Percentiles rank a stretch among this genome's conserved stretches.
Evolutionary conservation across 176 grass and related monocot genomes (phyloP).

Genomic region (Oryza officinalis): DNA sequence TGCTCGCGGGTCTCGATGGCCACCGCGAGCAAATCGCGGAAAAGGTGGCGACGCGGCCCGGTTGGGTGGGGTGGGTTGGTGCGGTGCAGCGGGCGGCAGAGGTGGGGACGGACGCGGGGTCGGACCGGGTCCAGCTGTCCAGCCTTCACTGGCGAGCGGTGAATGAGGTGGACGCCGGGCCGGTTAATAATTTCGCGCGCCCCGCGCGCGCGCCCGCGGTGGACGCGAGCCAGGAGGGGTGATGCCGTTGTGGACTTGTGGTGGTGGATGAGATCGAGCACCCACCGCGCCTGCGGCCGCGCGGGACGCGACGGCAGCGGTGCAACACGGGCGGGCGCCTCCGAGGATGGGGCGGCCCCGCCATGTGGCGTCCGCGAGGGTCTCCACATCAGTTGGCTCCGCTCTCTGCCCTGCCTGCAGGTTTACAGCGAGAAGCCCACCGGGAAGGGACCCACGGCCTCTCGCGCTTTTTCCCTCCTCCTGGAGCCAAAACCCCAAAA

Average conservation of each 20-base stretch:
- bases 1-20: neutral
- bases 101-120: neutral
- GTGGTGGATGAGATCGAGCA: neutral
- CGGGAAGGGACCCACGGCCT: slow-evolving; percentile 7
- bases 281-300: too few relatives aligned
- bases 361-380: neutral
- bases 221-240: neutral
- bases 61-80: neutral
- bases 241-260: neutral
- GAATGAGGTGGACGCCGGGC: neutral
- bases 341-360: neutral
- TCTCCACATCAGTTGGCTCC: slow-evolving; percentile 6
- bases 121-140: neutral
- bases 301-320: too few relatives aligned
- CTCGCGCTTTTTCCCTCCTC: slow-evolving; percentile 16
- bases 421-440: neutral
- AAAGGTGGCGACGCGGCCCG: neutral
- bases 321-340: neutral
- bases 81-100: neutral
- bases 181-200: slow-evolving; percentile 15
- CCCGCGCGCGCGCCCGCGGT: neutral
- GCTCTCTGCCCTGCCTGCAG: neutral
- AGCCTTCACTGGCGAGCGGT: neutral
- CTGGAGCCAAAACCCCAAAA: slow-evolving; percentile 19
- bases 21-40: neutral